These are phyloP conservation scores for Cynara cardunculus DNA, from an alignment of 129 eudicot genomes.

Conservation along the genomic window DNA sequence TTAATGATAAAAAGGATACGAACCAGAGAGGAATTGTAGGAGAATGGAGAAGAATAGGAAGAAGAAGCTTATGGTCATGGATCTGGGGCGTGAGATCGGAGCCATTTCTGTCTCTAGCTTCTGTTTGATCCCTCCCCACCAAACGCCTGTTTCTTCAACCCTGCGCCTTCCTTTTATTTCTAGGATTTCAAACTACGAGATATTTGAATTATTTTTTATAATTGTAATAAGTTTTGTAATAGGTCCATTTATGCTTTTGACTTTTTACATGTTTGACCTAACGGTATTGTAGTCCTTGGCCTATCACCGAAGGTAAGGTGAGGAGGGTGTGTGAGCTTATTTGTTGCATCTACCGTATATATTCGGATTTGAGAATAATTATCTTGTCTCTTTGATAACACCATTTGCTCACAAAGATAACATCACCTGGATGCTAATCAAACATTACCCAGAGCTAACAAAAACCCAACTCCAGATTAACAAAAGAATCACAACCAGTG, in stretches of 20 bases:
- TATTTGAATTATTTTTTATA: no score
- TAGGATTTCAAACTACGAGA: neutral
- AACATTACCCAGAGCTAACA: neutral
- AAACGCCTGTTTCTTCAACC: neutral
- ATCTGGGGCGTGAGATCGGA: slow-evolving; percentile 38
- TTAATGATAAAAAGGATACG: neutral
- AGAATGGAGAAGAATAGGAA: slow-evolving; percentile 32
- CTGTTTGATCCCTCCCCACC: neutral
- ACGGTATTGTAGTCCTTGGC: no score
- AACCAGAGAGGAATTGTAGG: slow-evolving; percentile 44
- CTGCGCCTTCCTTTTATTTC: neutral
- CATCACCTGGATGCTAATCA: neutral
- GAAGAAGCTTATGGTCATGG: slow-evolving; percentile 28
- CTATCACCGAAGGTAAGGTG: no score
- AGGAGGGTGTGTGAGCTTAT: no score
- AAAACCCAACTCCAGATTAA: neutral
- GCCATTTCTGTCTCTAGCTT: slow-evolving; percentile 32
- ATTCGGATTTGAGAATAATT: neutral
- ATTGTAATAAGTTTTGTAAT: no score
- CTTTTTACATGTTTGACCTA: no score
- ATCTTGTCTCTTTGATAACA: neutral
- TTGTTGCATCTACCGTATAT: no score
- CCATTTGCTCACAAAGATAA: neutral
- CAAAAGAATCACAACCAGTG: neutral
- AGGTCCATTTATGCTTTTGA: no score